phyloP scores from a whole-genome alignment of 2,329 filamentous ascomycete species.

The Arthrinium phaeospermum region DNA sequence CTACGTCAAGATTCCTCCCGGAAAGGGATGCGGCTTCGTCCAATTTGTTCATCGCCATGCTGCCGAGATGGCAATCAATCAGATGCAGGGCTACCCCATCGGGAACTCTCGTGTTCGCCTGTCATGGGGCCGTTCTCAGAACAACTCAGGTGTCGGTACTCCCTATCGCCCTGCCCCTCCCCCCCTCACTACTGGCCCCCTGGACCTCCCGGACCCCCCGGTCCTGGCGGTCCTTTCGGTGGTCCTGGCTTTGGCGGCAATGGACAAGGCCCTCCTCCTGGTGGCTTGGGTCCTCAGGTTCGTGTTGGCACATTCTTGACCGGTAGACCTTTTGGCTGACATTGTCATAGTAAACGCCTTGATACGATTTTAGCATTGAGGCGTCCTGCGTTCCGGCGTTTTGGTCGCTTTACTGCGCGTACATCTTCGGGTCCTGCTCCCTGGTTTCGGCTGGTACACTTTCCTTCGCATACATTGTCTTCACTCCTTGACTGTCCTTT shows the following conservation, averaged over 20 bases:
- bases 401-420: constrained; percentile 21
- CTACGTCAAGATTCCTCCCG: constrained; percentile 99
- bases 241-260: constrained; percentile 32
- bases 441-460: constrained; percentile 22
- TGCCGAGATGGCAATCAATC: constrained; percentile 99
- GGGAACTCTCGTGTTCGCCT: constrained; percentile 97
- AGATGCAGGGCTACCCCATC: constrained; percentile 99
- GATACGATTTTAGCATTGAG: constrained; percentile 34
- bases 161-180: constrained; percentile 87
- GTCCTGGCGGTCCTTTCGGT: constrained; percentile 29
- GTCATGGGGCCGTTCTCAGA: constrained; percentile 97
- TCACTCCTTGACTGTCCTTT: not conserved
- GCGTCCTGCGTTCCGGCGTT: constrained; percentile 36
- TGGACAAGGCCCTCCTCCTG: constrained; percentile 38
- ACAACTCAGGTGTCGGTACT: constrained; percentile 98
- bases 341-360: constrained; percentile 26
- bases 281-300: constrained; percentile 41
- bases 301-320: not conserved
- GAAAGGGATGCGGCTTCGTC: constrained; percentile 98
- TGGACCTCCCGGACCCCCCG: constrained; percentile 35
- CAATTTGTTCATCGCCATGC: constrained; percentile 99
- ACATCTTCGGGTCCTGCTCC: constrained; percentile 18
- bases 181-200: constrained; percentile 42
- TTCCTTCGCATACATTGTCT: constrained; percentile 5
- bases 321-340: not conserved